Evolutionary conservation across 139 green algal genomes (phyloP), one percentile per base, ranked within the genome.

Genomic region (Coccomyxa sp.): DNA sequence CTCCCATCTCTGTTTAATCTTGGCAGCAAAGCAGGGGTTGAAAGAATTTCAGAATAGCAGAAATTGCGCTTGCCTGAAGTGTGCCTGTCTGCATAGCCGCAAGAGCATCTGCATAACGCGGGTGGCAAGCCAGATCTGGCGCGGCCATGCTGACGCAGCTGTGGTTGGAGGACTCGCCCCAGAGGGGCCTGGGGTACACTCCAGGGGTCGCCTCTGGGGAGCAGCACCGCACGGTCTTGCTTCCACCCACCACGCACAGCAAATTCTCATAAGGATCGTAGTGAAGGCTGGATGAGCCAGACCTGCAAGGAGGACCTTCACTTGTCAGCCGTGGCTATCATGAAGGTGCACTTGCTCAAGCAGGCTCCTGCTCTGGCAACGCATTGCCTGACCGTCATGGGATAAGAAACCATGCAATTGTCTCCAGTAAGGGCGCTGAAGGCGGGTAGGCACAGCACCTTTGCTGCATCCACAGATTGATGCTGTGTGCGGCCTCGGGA

Each of bases 201-300:
- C 34, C 72, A 2, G 84, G 77, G 6, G 88, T 89, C 33, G 84
- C 69, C 18, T 44, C 70, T 18, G 92, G 79, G 29, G 34, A 73
- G n/a, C 74, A 38, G 39, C 39, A 55, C 89, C 2, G 80, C 64
- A 71, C 27, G 1, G 1, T 22, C 84, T 97, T 97, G 76, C 24
- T 27, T 68, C 90, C 94, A 0, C 50, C 35, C 1, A 91, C 85
- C 50, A 96, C 79, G 39, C 78, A 90, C 29, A 97, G 82, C 55
- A 97, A 81, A 81, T 97, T 97, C 16, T 90, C 73, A 79, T 95
- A 92, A 22, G 86, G 90, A 82, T 98, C 94, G 70, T 95, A 95
- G 83, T 97, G 94, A 14, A 91, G 78, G 70, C 86, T 93, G 74
- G 84, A 90, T 16, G 83, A 80, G 33, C 87, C 88, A 68, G 71